phyloP scores from a whole-genome alignment of 148 eudicot species.

The Nepenthes mirabilis region DNA sequence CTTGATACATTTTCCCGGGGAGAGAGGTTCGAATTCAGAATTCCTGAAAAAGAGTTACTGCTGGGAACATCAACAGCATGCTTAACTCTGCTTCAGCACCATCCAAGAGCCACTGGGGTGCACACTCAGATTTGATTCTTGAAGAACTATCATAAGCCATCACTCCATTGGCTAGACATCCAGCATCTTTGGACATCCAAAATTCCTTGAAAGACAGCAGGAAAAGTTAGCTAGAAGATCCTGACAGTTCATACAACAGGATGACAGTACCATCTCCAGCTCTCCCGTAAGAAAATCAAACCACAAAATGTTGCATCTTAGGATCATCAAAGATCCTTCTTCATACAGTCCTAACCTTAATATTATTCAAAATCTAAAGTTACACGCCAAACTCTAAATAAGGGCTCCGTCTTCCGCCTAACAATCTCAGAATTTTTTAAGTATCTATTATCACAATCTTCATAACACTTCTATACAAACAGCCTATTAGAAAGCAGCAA shows the following conservation, averaged over 20 bases:
- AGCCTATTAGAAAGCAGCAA: too few species aligned
- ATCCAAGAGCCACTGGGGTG: conserved; percentile 57
- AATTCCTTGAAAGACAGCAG: conserved; percentile 26
- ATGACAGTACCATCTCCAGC: neutral
- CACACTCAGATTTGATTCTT: conserved; percentile 53
- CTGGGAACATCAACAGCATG: conserved; percentile 46
- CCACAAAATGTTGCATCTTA: too few species aligned
- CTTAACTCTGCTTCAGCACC: conserved; percentile 47
- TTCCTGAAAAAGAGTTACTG: conserved; percentile 34
- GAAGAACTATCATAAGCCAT: conserved; percentile 34
- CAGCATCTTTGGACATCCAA: conserved; percentile 43
- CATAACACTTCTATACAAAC: too few species aligned
- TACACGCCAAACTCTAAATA: too few species aligned
- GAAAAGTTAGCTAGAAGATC: neutral
- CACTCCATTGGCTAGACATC: conserved; percentile 38
- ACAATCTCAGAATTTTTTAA: too few species aligned
- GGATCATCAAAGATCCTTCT: too few species aligned
- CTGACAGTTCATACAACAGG: too few species aligned
- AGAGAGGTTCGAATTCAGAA: conserved; percentile 25
- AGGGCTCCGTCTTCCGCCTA: too few species aligned
- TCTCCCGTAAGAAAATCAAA: too few species aligned
- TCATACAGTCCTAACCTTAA: too few species aligned
- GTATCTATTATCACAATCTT: too few species aligned
- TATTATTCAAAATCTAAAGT: too few species aligned
- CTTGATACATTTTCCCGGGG: conserved; percentile 36